Percentiles rank a stretch among this genome's conserved stretches.
Evolutionary conservation across 2,329 filamentous ascomycete genomes (phyloP).

Genomic region (Colletotrichum sp.): DNA sequence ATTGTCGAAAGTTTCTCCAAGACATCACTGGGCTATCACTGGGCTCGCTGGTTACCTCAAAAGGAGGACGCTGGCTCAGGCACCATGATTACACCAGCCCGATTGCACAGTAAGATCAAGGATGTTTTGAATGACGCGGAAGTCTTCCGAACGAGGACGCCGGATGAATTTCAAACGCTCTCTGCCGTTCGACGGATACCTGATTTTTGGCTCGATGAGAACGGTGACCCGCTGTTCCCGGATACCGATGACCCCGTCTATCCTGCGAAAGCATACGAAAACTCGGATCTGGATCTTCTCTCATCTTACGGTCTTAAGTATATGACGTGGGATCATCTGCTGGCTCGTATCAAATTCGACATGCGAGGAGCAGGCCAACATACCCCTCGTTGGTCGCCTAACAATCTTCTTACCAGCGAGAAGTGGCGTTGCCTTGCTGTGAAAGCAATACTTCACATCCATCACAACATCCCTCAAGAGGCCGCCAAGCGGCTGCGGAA

Average conservation of each 20-base stretch:
- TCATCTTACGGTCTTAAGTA: not conserved
- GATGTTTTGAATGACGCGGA: not conserved
- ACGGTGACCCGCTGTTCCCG: not conserved
- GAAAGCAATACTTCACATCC: not conserved
- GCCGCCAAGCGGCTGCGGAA: not conserved
- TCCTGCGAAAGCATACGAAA: not conserved
- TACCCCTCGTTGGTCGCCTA: not conserved
- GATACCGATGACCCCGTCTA: not conserved
- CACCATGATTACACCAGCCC: not conserved
- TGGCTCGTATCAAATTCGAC: not conserved
- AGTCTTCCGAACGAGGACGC: not conserved
- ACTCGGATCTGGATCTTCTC: not conserved
- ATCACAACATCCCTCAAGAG: not conserved
- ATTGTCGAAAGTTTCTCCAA: conserved; percentile 20
- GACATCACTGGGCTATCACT: not conserved
- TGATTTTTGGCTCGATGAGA: not conserved
- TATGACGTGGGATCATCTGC: not conserved
- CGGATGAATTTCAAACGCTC: not conserved
- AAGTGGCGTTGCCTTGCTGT: not conserved
- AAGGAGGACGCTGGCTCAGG: not conserved
- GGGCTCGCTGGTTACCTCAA: not conserved
- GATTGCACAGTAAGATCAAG: not conserved
- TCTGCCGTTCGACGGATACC: not conserved
- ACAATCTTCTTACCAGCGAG: not conserved
- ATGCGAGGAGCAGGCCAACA: not conserved